Evolutionary conservation across 352 stramenopile genomes (phyloP).

Genomic region (Phytopythium oedochilum): DNA sequence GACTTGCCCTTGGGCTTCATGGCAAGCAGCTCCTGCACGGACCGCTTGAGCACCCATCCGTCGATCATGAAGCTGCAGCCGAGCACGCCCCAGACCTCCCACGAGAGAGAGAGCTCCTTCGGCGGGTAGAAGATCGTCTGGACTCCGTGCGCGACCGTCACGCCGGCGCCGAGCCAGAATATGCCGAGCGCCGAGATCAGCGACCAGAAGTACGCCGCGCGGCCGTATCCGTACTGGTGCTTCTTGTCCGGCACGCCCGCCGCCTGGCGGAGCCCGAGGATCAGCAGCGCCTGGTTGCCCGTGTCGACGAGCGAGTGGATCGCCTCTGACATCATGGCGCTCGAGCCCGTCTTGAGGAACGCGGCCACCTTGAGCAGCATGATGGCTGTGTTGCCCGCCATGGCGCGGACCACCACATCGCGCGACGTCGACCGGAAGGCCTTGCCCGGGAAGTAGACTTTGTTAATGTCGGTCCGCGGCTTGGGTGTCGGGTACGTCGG

Average conservation of each 20-base stretch:
- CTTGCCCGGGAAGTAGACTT: slow-evolving; percentile 82
- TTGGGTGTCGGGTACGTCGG: slow-evolving; percentile 38
- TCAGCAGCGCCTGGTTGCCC: slow-evolving; percentile 94
- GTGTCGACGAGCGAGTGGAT: slow-evolving; percentile 97
- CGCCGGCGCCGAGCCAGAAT: slow-evolving; percentile 95
- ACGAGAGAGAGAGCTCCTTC: slow-evolving; percentile 60
- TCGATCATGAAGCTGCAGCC: slow-evolving; percentile 94
- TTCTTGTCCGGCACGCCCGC: slow-evolving; percentile 88
- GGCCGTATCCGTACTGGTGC: slow-evolving; percentile 97
- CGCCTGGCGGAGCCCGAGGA: slow-evolving; percentile 79
- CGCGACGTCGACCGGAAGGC: slow-evolving; percentile 71
- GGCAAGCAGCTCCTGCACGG: slow-evolving; percentile 77
- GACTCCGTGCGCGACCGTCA: slow-evolving; percentile 92
- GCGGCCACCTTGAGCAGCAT: slow-evolving; percentile 76
- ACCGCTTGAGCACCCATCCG: slow-evolving; percentile 93
- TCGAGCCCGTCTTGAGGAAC: slow-evolving; percentile 90
- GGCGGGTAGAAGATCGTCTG: slow-evolving; percentile 77
- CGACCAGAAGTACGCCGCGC: slow-evolving; percentile 98
- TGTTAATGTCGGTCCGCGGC: slow-evolving; percentile 78
- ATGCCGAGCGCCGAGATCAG: slow-evolving; percentile 97
- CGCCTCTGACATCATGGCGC: slow-evolving; percentile 96
- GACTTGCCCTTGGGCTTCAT: slow-evolving; percentile 74
- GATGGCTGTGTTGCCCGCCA: slow-evolving; percentile 95
- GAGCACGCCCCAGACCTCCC: slow-evolving; percentile 95
- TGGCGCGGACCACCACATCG: slow-evolving; percentile 82